phyloP scores from a whole-genome alignment of 2,329 filamentous ascomycete genomes.

The Leptographium radiaticola region DNA sequence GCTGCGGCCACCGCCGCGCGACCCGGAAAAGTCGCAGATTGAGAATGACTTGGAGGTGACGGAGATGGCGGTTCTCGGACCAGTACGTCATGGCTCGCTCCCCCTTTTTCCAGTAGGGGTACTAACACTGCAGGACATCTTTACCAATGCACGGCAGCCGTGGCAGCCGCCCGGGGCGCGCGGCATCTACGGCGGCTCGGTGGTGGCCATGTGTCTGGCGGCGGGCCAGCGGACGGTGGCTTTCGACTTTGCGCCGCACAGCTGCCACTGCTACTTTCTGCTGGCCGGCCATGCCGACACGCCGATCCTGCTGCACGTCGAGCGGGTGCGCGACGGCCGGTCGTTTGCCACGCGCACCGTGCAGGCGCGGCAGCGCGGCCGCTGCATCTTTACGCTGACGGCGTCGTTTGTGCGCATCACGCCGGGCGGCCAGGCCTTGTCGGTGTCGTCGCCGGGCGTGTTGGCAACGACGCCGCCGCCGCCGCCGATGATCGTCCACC shows the following conservation, averaged over 20 bases:
- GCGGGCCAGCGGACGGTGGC: conserved; percentile 84
- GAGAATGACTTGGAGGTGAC: conserved; percentile 85
- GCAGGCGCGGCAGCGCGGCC: conserved; percentile 80
- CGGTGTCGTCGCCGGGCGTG: conserved; percentile 19
- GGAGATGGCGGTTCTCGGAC: conserved; percentile 61
- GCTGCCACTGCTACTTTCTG: conserved; percentile 98
- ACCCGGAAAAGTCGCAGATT: conserved; percentile 63
- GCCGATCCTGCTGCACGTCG: conserved; percentile 89
- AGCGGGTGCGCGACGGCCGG: conserved; percentile 79
- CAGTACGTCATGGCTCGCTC: conserved; percentile 34
- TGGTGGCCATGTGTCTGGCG: conserved; percentile 82
- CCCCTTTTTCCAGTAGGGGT: background rate
- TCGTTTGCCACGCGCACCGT: conserved; percentile 89
- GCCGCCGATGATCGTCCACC: conserved; percentile 31
- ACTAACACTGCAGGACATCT: conserved; percentile 46
- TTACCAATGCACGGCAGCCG: conserved; percentile 81
- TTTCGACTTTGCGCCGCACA: conserved; percentile 70
- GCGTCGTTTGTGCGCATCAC: conserved; percentile 70
- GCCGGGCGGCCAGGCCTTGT: conserved; percentile 30
- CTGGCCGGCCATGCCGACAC: conserved; percentile 75
- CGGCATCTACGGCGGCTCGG: conserved; percentile 85
- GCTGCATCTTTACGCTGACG: conserved; percentile 90
- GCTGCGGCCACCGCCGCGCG: conserved; percentile 60
- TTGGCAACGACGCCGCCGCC: background rate
- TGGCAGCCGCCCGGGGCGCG: conserved; percentile 90